Conservation (phyloP, 208 protist species). For the Strigomonas galati region DNA sequence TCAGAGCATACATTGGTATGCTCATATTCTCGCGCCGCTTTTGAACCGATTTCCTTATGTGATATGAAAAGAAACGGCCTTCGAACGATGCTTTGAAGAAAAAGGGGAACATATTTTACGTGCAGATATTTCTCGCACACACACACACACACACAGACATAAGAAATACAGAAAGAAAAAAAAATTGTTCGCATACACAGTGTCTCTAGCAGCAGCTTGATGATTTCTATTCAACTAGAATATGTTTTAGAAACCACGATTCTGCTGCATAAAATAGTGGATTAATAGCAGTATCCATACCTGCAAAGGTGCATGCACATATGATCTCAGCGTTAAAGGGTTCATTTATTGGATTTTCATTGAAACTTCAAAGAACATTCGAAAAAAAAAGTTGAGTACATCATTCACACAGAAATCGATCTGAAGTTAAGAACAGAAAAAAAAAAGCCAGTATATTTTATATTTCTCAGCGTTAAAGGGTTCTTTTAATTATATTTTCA, state of each 20-base stretch:
- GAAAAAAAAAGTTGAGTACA: conserved; percentile 1
- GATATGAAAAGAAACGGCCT: conserved; percentile 16
- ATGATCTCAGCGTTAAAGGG: conserved; percentile 11
- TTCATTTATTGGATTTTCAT: conserved; percentile 12
- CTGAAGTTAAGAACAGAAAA: not conserved
- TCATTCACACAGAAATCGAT: not conserved
- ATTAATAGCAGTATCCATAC: no score
- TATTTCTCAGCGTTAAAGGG: conserved; percentile 13
- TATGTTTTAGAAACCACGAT: no score
- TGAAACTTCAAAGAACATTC: conserved; percentile 11
- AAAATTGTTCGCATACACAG: not conserved
- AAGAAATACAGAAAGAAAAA: conserved; percentile 11
- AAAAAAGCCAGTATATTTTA: not conserved
- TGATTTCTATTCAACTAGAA: no score
- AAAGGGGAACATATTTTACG: not conserved
- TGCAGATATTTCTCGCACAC: conserved; percentile 7
- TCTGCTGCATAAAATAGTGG: not conserved
- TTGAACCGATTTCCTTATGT: conserved; percentile 23
- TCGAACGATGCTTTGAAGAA: conserved; percentile 14
- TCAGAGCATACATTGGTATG: no score
- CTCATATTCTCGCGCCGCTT: conserved; percentile 28
- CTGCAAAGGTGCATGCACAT: no score
- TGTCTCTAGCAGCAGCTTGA: not conserved
- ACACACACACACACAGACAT: not conserved
- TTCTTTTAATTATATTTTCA: conserved; percentile 14